Conservation (phyloP, 2,329 filamentous ascomycete species). For the Macrophomina phaseolina region DNA sequence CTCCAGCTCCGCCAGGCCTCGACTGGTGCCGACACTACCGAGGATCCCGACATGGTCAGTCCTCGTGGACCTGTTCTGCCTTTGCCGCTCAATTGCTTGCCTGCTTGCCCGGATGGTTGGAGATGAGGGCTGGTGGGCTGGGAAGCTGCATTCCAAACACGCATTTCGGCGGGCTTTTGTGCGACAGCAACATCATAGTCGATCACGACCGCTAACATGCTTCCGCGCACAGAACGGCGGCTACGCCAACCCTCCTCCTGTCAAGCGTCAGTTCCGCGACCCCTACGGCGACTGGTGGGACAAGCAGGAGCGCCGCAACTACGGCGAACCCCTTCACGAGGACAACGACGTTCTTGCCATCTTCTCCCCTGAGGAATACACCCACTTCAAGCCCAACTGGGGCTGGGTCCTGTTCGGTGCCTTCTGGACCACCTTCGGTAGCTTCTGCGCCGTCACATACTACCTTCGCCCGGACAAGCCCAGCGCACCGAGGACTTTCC, state of each 20-base stretch:
- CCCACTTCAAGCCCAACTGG: conserved; percentile 76
- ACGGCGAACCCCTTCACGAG: conserved; percentile 94
- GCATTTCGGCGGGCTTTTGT: not conserved
- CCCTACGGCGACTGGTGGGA: conserved; percentile 97
- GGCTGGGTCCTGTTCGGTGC: conserved; percentile 64
- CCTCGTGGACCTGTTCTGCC: not conserved
- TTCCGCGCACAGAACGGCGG: conserved; percentile 70
- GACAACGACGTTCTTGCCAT: conserved; percentile 93
- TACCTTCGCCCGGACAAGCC: conserved; percentile 54
- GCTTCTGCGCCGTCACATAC: conserved; percentile 47
- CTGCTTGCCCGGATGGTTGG: not conserved
- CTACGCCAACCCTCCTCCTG: conserved; percentile 76
- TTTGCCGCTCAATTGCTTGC: not conserved
- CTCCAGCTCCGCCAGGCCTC: conserved; percentile 44
- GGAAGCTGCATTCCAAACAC: not conserved
- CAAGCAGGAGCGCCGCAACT: conserved; percentile 95
- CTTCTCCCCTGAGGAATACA: conserved; percentile 89
- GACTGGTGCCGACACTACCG: conserved; percentile 56
- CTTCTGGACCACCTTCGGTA: conserved; percentile 50
- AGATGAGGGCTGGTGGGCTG: not conserved
- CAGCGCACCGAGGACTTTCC: conserved; percentile 52
- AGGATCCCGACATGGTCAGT: conserved; percentile 71
- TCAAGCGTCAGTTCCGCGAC: conserved; percentile 92
- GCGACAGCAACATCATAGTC: not conserved
- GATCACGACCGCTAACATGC: conserved; percentile 2